Base-by-base conservation (phyloP, 108 stramenopile genomes). In the Pseudonitzschia multiseries region DNA sequence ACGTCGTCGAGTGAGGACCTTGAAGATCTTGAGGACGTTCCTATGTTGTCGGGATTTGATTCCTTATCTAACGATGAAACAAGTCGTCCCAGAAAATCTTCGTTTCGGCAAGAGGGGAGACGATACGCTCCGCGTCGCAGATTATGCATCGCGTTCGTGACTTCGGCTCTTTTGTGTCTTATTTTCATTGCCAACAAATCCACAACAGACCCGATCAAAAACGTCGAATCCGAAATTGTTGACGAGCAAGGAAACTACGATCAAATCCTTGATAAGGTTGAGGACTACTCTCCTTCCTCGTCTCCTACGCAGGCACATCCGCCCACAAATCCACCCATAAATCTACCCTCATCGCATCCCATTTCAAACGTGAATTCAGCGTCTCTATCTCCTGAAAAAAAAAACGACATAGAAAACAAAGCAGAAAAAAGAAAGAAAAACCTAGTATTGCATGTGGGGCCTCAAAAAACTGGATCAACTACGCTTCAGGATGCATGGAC, bases 401-500 rank as follows among this genome's bases (percentile, higher is more conserved):
- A 59, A n/a, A 22, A 0, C 2, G 15, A 27, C 5, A 27, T 5
- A 27, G 26, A 59, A 59, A 27, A 0, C 26, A 9, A 6, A 28
- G 15, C 13, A 59, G 24, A 59, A 40, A 41, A 40, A 62, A 26
- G 13, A 12, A 67, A 67, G 46, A 50, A 67, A 2, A 22, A 67
- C 43, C 66, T 67, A 8, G 44, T 67, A 26, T 29, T 67, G 46
- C 66, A 67, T 24, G 22, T 67, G 3, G 66, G 66, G 6, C 66
- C 66, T 27, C 66, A 67, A 50, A 67, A 67, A 48, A 67, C 66
- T 27, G 66, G 66, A 22, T 67, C 66, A 5, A 67, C 66, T 1
- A 67, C 66, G 15, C 66, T 67, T 0, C 66, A 67, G 46, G 46
- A 44, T 67, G 66, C 66, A 21, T 67, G 66, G 66, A 10, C 22